Evolutionary conservation across 805 yeast genomes (phyloP).

Genomic region (Metschnikowia koreensis): DNA sequence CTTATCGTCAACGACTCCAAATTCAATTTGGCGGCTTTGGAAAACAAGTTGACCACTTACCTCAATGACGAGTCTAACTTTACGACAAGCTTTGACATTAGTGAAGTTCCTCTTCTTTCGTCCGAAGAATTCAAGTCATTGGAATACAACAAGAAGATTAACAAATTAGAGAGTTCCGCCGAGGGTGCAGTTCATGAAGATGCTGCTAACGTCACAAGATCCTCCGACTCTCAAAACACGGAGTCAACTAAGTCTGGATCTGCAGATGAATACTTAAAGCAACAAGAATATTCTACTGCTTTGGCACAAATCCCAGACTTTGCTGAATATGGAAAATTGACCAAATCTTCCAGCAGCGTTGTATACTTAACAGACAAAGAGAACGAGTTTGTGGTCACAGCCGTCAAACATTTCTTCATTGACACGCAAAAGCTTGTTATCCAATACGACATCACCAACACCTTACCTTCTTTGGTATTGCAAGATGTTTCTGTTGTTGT

Average conservation of each 20-base stretch:
- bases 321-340: conserved; percentile 65
- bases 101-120: conserved; percentile 60
- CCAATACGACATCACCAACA: conserved; percentile 83
- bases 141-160: conserved; percentile 54
- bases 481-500: conserved; percentile 73
- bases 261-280: conserved; percentile 37
- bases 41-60: conserved; percentile 70
- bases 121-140: conserved; percentile 68
- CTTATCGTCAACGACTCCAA: conserved; percentile 66
- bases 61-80: conserved; percentile 54
- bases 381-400: conserved; percentile 87
- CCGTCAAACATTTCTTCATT: conserved; percentile 75
- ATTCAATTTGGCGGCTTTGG: conserved; percentile 76
- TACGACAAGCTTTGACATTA: conserved; percentile 64
- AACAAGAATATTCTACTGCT: conserved; percentile 69
- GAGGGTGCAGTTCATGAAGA: conserved; percentile 19
- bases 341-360: conserved; percentile 62
- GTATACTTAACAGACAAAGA: conserved; percentile 83
- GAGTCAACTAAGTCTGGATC: conserved; percentile 24
- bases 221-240: conserved; percentile 6
- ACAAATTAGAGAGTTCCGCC: conserved; percentile 32
- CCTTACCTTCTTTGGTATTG: conserved; percentile 72
- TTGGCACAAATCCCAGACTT: conserved; percentile 72
- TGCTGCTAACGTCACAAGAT: conserved; percentile 13
- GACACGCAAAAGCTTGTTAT: conserved; percentile 66